Base-by-base conservation (phyloP, 176 grass and related monocot genomes). In the Oryza longistaminata region DNA sequence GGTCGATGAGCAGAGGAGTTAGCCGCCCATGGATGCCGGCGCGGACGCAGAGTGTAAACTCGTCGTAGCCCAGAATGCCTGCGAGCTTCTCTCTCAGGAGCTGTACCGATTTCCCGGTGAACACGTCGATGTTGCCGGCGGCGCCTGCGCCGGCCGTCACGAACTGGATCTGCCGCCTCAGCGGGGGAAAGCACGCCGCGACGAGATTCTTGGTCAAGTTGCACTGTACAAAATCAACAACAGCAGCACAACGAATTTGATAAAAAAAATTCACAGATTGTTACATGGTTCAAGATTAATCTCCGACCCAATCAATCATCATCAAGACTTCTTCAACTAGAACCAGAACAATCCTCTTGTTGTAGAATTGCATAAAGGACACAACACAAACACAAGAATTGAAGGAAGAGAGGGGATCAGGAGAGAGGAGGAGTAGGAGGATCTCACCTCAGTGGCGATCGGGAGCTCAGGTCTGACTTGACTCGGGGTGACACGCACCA, bases 1-100 rank as follows among this genome's bases (percentile, higher is more conserved):
- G 66, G 83, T 85, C 11, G 46, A 75, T 43, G 49, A 55, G 16
- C 35, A 85, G 74, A 45, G 74, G 83, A 24, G n/a, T 71, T 15
- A 19, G 35, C 35, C 45, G 24, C 29, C 73, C 73, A 1, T 76
- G 49, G 48, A 49, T 49, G 27, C 73, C 73, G 49, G 73, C 73
- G 27, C 49, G 60, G 37, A 78, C 25, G n/a, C n/a, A n/a, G n/a
- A n/a, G n/a, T n/a, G n/a, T n/a, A n/a, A n/a, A n/a, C n/a, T n/a
- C n/a, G n/a, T n/a, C n/a, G n/a, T n/a, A n/a, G n/a, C n/a, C n/a
- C n/a, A n/a, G n/a, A n/a, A n/a, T n/a, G n/a, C n/a, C n/a, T n/a
- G n/a, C n/a, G n/a, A n/a, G n/a, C n/a, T n/a, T n/a, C n/a, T n/a
- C n/a, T n/a, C 73, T 16, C 29, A 76, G 49, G 27, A 60, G 49